Evolutionary conservation across 2,329 filamentous ascomycete species (phyloP), one percentile per base, ranked within the genome.

Genomic region (Cladophialophora bantiana): DNA sequence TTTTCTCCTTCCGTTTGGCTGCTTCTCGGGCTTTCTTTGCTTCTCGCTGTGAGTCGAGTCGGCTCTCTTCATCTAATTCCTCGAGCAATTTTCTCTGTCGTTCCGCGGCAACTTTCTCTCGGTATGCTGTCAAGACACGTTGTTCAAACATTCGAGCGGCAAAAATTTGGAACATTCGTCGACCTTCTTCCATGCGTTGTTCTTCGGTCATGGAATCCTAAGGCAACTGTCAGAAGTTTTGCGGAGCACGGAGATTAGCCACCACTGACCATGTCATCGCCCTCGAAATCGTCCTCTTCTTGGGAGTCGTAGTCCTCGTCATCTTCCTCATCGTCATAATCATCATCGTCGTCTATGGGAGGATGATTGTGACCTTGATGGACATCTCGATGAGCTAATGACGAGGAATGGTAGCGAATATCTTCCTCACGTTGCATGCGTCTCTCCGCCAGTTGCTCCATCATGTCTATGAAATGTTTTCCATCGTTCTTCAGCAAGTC

Each of bases 401-500:
- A 84, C 70, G 86, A 85, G 64, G 89, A 84, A 76, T 89, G 84
- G 74, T 88, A 87, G 73, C 89, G 89, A 59, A 92, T 92, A 77
- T 97, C 93, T 81, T 95, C 94, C 82, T 98, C 94, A 73, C 95
- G 90, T 76, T 94, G 92, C 94, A 99, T 97, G 74, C 95, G 89
- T 74, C 94, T 92, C 82, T 99, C 95, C 42, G 95, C 95, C 74
- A 99, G 86, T 82, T 98, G 94, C 79, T 99, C 95, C 95, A 99
- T 99, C 95, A 99, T 99, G 79, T 99, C 95, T 80, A 99, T 99
- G 82, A 99, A 99, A 77, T 97, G 96, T 80, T 96, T 97, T 75
- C 95, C 95, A 80, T 99, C 95, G 80, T 99, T 99, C 80, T 98
- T 98, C 70, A 99, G 87, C 72, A 99, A 85, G 81, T 99, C 95